Conservation (phyloP, 371 early-diverging fungal species). For the Mortierella sp. region DNA sequence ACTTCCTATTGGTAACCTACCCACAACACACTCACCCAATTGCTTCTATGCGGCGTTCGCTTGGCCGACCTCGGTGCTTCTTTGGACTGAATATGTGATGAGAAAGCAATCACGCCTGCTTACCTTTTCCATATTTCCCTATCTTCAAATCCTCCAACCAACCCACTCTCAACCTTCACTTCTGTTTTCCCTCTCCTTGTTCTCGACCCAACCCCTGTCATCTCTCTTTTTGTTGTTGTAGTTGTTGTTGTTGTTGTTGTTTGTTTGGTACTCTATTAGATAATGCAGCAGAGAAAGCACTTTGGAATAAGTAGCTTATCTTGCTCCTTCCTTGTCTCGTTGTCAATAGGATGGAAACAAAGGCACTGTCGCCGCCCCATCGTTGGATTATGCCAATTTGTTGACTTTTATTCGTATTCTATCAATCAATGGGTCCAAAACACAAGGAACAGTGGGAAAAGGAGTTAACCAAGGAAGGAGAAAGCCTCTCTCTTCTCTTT, state of each 20-base stretch:
- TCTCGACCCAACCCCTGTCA: background rate
- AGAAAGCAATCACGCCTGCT: background rate
- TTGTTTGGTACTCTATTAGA: background rate
- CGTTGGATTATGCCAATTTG: background rate
- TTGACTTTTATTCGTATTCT: background rate
- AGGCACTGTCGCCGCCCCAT: background rate
- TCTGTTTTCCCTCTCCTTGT: background rate
- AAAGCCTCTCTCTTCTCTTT: background rate
- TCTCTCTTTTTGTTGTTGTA: background rate
- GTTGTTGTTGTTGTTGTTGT: no score
- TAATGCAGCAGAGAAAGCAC: background rate
- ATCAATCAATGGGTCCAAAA: background rate
- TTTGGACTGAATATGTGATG: background rate
- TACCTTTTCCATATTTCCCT: background rate
- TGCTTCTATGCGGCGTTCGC: background rate
- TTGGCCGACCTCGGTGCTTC: background rate
- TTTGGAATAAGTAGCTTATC: background rate
- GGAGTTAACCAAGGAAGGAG: background rate
- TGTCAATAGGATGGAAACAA: background rate
- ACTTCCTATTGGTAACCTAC: background rate
- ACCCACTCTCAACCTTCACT: background rate
- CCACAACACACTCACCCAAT: no score
- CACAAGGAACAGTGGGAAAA: background rate
- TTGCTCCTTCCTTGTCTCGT: background rate
- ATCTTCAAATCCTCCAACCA: background rate